Evolutionary conservation across 768 basidiomycete species (phyloP), one percentile per base, ranked within the genome.

Genomic region (Mrakia frigida): DNA sequence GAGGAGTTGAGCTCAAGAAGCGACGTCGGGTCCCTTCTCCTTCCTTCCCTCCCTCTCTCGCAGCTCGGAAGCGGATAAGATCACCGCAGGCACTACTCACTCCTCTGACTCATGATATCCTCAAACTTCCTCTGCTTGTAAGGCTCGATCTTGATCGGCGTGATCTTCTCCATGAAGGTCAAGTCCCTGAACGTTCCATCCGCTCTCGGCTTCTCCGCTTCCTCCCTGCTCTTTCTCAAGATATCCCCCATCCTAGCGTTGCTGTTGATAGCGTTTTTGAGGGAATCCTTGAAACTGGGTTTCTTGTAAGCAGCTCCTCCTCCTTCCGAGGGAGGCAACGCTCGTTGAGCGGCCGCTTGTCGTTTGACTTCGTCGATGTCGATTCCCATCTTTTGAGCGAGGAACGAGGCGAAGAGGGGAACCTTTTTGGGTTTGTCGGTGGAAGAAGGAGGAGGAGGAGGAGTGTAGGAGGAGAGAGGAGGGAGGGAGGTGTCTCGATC

Each of bases 101-200:
- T 37, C 25, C 35, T 39, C 9, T 14, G 39, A 39, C 65, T 41
- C 16, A 68, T 14, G 6, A 68, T 41, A 7, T 68, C 39, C 16
- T n/a, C n/a, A 39, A 68, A 68, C 10, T 68, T 2, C 65, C 25
- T 68, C 65, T 68, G 65, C 65, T 68, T 41, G 37, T 68, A 50
- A 14, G 46, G 39, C 10, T 67, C 37, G 35, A 11, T 25, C 65
- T 56, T 56, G 3, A 7, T 25, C 25, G 56, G 56, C n/a, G 28
- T 28, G 1, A 56, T 9, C 56, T 56, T 56, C 56, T 56, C n/a
- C n/a, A 56, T 56, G n/a, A 56, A 56, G n/a, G 25, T 56, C 56
- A 56, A 28, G 25, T n/a, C n/a, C 56, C 13, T 28, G 3, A 25
- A 56, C 56, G 56, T 56, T 14, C 56, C 56, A 28, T 56, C 56